Evolutionary conservation across 257 asterid genomes (phyloP).

Genomic region (Jaltomata sinuosa): DNA sequence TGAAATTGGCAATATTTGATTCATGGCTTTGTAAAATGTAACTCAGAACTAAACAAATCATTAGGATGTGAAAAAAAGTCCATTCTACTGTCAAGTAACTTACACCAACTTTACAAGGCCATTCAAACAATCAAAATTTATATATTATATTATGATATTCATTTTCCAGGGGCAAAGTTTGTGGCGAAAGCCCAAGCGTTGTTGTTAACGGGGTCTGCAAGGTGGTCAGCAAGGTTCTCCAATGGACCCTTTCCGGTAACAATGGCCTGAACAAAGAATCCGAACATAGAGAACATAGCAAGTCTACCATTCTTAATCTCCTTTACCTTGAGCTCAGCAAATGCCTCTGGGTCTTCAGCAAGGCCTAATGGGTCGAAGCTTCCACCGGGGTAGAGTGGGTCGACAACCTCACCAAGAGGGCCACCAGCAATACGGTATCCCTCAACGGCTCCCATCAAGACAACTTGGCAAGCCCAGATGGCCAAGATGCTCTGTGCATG

Average conservation of each 20-base stretch:
- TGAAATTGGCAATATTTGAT: not conserved
- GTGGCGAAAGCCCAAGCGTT: not conserved
- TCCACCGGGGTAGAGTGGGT: slow-evolving; percentile 14
- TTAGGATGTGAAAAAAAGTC: not conserved
- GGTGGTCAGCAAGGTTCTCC: slow-evolving; percentile 60
- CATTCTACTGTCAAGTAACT: not conserved
- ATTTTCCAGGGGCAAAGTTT: not conserved
- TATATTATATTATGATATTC: not conserved
- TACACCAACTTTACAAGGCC: not conserved
- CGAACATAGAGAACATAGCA: slow-evolving; percentile 62
- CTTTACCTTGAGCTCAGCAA: slow-evolving; percentile 55
- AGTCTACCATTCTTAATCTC: slow-evolving; percentile 51
- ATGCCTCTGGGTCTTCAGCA: slow-evolving; percentile 31
- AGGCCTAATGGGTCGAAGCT: slow-evolving; percentile 29
- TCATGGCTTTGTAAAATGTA: not conserved
- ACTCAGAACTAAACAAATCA: not conserved
- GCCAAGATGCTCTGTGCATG: slow-evolving; percentile 72
- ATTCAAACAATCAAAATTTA: not conserved
- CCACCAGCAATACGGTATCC: slow-evolving; percentile 41
- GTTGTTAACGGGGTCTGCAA: slow-evolving; percentile 41
- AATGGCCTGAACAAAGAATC: slow-evolving; percentile 54
- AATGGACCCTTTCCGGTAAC: slow-evolving; percentile 53
- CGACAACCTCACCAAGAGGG: slow-evolving; percentile 12
- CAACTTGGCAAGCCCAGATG: slow-evolving; percentile 56
- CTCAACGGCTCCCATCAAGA: slow-evolving; percentile 68